Percentiles rank a stretch among this genome's conserved stretches.
Conservation (phyloP, 2,329 filamentous ascomycete species). For the Trichophyton verrucosum region DNA sequence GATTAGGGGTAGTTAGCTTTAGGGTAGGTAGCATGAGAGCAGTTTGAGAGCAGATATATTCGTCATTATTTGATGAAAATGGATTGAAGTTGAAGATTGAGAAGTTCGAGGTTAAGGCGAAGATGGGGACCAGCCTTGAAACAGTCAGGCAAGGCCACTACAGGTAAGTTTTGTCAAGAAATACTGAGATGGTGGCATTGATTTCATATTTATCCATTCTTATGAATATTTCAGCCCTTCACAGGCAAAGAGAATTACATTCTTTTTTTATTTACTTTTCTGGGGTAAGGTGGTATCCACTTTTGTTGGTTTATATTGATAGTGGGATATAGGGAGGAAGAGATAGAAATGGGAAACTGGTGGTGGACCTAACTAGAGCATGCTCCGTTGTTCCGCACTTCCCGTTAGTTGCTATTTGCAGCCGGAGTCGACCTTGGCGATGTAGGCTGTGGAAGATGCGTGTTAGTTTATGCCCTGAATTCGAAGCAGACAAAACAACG, state of each 20-base stretch:
- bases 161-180: background rate
- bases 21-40: too few species aligned
- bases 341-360: background rate
- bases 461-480: constrained; percentile 17
- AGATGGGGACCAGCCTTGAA: too few species aligned
- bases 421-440: constrained; percentile 58
- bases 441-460: constrained; percentile 46
- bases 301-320: background rate
- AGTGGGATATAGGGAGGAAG: background rate
- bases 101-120: too few species aligned
- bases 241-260: background rate
- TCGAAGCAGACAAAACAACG: background rate
- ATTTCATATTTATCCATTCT: background rate
- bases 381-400: constrained; percentile 23
- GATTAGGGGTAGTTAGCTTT: too few species aligned
- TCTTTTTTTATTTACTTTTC: constrained; percentile 2
- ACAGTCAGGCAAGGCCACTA: background rate
- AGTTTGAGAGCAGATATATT: too few species aligned
- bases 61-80: background rate
- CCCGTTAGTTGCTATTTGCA: constrained; percentile 28
- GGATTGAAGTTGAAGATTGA: background rate
- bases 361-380: constrained; percentile 18
- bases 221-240: background rate
- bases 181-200: background rate
- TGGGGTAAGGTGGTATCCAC: background rate